These are phyloP conservation scores for Diplosphaera chodatii DNA, from an alignment of 139 green algal genomes.

Conservation along the genomic window DNA sequence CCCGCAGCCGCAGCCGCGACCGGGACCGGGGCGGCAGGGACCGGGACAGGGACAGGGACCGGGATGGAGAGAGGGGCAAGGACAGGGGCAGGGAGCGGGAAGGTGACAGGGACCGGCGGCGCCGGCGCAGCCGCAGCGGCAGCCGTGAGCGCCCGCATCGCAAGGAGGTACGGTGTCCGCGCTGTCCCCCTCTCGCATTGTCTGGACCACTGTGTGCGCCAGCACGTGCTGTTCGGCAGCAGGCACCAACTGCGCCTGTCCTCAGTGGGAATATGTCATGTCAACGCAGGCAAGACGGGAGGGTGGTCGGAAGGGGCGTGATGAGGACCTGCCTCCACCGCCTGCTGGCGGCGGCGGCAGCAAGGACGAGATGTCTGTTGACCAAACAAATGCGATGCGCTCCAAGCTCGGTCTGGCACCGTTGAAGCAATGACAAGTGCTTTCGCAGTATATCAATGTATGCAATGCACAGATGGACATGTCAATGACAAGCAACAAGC, in stretches of 20 bases:
- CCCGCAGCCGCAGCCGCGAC: conserved; percentile 6
- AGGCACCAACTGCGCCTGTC: too few relatives aligned
- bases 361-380: conserved; percentile 13
- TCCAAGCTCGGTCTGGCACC: conserved; percentile 68
- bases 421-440: conserved; percentile 26
- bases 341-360: conserved; percentile 7
- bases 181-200: background rate
- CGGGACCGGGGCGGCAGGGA: conserved; percentile 15
- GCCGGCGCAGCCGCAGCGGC: conserved; percentile 1
- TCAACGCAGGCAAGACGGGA: background rate
- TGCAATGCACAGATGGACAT: too few relatives aligned
- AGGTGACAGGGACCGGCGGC: background rate
- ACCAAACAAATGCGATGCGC: conserved; percentile 62
- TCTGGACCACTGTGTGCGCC: too few relatives aligned
- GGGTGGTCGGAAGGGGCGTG: background rate
- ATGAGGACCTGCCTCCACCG: background rate
- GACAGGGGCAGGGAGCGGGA: conserved; percentile 5
- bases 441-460: background rate
- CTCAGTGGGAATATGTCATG: too few relatives aligned
- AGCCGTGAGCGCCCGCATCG: conserved; percentile 1
- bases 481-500: too few relatives aligned
- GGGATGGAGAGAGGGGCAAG: conserved; percentile 3
- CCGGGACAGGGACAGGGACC: background rate
- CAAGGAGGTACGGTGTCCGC: background rate
- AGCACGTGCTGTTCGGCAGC: too few relatives aligned